Evolutionary conservation across 2,329 filamentous ascomycete species (phyloP), one percentile per base, ranked within the genome.

Genomic region (Xylariomycetidae sp.): DNA sequence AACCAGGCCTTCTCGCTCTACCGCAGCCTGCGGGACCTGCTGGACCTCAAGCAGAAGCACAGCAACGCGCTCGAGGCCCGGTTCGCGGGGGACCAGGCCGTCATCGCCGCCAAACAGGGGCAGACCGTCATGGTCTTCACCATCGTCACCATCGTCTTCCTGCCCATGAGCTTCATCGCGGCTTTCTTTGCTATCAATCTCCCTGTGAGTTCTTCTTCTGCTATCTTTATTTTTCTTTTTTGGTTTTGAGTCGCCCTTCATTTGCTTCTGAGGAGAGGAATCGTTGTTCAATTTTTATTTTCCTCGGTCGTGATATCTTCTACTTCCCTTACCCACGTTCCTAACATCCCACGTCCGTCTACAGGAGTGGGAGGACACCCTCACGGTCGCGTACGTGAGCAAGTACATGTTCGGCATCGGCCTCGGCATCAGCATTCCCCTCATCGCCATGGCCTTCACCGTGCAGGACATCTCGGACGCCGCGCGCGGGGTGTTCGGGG

Each of bases 41-140:
- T 84, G 0, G 79, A 83, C 42, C 65, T 82, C 1, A 84, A 84
- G 48, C 79, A 84, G 46, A 82, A 82, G 53, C 77, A 83, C 37
- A 77, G 77, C 42, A 83, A 82, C 55, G 77, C 76, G 0, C 72
- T 81, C 29, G 79, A 83, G 50, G 79, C 78, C 2, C 70, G 77
- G 3, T 81, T 74, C 33, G 69, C 72, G 0, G 63, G 72, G 13
- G 74, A 81, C 31, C 77, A 81, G 52, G 78, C 79, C 0, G 68
- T 73, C 3, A 72, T 73, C 1, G 79, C 78, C 0, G 73, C 76
- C 1, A 64, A 70, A 6, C 59, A 66, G 30, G 63, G 63, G 6
- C 63, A 66, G 48, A 65, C 63, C 0, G 54, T 68, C 29, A 62
- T 67, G 56, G 57, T 63, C 0, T 66, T 68, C 40, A 67, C 65